Percentiles rank a stretch among this genome's conserved stretches.
Evolutionary conservation across 2,329 filamentous ascomycete species (phyloP).

Genomic region (Aspergillus phoenicis): DNA sequence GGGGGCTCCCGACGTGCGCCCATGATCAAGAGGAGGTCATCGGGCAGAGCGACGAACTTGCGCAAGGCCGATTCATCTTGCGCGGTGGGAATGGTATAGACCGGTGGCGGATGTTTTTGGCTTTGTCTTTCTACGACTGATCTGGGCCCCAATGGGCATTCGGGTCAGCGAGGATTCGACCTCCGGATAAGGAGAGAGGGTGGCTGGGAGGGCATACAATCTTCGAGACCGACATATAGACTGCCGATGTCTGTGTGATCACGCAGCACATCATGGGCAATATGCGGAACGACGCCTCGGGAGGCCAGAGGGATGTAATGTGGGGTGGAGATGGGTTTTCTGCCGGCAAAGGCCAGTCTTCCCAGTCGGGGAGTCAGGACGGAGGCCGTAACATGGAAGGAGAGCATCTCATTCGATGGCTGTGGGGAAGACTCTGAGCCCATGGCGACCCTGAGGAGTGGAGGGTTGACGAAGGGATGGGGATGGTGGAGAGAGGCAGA

Average conservation of each 20-base stretch:
- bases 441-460: constrained; percentile 27
- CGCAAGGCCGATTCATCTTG: constrained; percentile 64
- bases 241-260: constrained; percentile 67
- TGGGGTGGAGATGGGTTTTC: constrained; percentile 75
- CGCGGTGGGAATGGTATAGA: constrained; percentile 54
- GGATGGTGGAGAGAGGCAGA: constrained; percentile 9
- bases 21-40: constrained; percentile 68
- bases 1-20: constrained; percentile 77
- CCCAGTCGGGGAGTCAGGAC: constrained; percentile 65
- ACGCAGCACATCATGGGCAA: constrained; percentile 79
- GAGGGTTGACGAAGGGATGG: not conserved
- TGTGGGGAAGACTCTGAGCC: constrained; percentile 26
- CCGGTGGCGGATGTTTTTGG: constrained; percentile 47
- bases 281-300: constrained; percentile 80
- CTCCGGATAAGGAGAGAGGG: not conserved
- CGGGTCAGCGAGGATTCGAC: constrained; percentile 30
- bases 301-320: constrained; percentile 80
- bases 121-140: constrained; percentile 64
- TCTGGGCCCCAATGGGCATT: constrained; percentile 38
- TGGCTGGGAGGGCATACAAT: constrained; percentile 66
- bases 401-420: constrained; percentile 38
- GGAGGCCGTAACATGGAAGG: constrained; percentile 38
- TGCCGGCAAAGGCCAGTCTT: constrained; percentile 62
- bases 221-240: constrained; percentile 82
- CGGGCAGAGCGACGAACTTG: constrained; percentile 72